Base-by-base conservation (phyloP, 1,284 basidiomycete genomes). In the Naganishia albida region DNA sequence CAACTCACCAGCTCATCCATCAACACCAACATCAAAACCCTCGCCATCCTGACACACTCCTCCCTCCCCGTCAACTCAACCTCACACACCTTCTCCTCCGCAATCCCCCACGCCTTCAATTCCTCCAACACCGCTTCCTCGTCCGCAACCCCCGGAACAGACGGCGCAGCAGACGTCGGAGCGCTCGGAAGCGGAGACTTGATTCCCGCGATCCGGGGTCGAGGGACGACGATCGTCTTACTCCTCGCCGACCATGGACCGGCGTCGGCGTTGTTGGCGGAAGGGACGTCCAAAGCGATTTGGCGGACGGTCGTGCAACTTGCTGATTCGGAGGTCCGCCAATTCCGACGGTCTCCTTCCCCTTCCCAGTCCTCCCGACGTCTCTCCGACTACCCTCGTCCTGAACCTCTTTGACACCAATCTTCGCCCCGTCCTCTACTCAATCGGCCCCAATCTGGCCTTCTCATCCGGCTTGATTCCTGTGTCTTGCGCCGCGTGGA, bases 81-180 rank as follows among this genome's bases (percentile, higher is more conserved):
- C 76, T 96, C 92, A 74, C 93, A 96, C 64, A 90, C 88, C 64
- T 92, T 85, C 77, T 97, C 93, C 1, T 91, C 91, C 82, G 97
- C 94, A 42, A 98, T 85, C 3, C 93, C 93, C 20, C 88, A 77
- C 8, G 71, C 59, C 6, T 63, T 57, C n/a, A 60, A 30, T 25
- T 62, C 46, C 8, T 39, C 56, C 55, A 49, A 38, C 23, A 52
- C 55, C 43, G 40, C 34, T 15, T 44, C 56, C 34, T 44, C 51
- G 13, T 16, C 57, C 25, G 25, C n/a, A 30, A 13, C 56, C 2
- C 16, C 23, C 20, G 30, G 34, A n/a, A 40, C 46, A 18, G 3
- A 38, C 15, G 44, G 20, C 15, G 18, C 28, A 20, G 8, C 28
- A 6, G 28, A 23, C 3, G 8, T 10, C 34, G 34, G 34, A 34